Conservation (phyloP, 2,329 filamentous ascomycete genomes). For the Aspergillus alliaceus region DNA sequence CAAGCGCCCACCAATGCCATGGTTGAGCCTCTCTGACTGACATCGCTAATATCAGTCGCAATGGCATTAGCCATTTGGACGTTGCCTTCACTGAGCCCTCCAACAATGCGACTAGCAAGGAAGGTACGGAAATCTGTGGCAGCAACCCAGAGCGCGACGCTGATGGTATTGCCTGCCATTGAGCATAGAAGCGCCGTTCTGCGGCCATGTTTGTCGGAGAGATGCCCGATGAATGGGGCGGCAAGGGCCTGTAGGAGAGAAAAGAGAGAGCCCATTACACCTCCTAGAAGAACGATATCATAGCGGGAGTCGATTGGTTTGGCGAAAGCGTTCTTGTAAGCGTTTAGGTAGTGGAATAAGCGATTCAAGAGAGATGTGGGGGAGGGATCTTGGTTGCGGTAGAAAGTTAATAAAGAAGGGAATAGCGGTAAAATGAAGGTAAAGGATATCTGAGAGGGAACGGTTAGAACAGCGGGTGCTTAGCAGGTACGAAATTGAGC, state of each 20-base stretch:
- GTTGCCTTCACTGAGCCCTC: constrained; percentile 93
- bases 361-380: constrained; percentile 70
- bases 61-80: constrained; percentile 95
- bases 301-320: constrained; percentile 93
- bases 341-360: constrained; percentile 79
- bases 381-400: constrained; percentile 73
- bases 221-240: constrained; percentile 82
- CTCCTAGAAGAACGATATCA: constrained; percentile 93
- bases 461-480: constrained; percentile 2
- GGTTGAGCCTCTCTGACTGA: constrained; percentile 78
- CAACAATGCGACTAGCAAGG: constrained; percentile 86
- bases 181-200: constrained; percentile 83
- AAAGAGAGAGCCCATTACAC: constrained; percentile 90
- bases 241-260: constrained; percentile 89
- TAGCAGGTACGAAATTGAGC: constrained; percentile 73
- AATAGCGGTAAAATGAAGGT: constrained; percentile 98
- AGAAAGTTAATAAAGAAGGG: constrained; percentile 92
- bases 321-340: constrained; percentile 91
- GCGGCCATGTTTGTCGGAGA: constrained; percentile 87
- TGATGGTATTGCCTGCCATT: constrained; percentile 91
- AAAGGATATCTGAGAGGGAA: constrained; percentile 76
- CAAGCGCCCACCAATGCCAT: constrained; percentile 97
- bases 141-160: constrained; percentile 89
- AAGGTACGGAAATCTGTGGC: constrained; percentile 96
- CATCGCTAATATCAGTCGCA: constrained; percentile 91